These are phyloP conservation scores for Candida frijolesensis DNA, from an alignment of 1,139 yeast species.

Conservation along the genomic window DNA sequence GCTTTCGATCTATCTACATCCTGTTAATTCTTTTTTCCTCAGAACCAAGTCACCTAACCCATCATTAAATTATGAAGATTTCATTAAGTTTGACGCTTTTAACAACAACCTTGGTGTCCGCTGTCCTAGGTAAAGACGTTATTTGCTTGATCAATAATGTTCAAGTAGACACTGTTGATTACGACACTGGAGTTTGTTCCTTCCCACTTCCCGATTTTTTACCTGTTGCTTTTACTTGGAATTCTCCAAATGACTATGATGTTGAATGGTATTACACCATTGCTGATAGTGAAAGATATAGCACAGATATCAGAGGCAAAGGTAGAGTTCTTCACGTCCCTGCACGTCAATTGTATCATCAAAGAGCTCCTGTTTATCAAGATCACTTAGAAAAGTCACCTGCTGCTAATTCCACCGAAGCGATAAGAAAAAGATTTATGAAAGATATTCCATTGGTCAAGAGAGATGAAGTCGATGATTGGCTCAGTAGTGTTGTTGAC, in stretches of 20 bases:
- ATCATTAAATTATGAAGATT: neutral
- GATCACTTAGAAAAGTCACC: constrained; percentile 31
- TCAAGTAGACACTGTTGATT: constrained; percentile 35
- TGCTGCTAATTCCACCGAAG: constrained; percentile 41
- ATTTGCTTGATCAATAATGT: constrained; percentile 39
- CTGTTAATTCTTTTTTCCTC: neutral
- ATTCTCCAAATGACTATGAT: constrained; percentile 32
- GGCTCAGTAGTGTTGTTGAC: constrained; percentile 31
- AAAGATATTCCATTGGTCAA: constrained; percentile 13
- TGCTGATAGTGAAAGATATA: constrained; percentile 25
- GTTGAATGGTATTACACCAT: constrained; percentile 39
- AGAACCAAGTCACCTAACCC: neutral
- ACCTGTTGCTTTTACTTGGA: constrained; percentile 30
- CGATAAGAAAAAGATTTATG: constrained; percentile 42
- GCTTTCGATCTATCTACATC: neutral
- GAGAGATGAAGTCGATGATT: constrained; percentile 32
- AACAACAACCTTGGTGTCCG: constrained; percentile 21
- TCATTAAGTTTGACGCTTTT: constrained; percentile 7
- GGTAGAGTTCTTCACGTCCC: constrained; percentile 37
- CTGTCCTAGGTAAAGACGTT: constrained; percentile 31
- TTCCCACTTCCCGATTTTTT: constrained; percentile 32
- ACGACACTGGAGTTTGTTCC: constrained; percentile 42
- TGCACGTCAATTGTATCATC: constrained; percentile 29
- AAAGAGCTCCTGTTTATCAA: constrained; percentile 28
- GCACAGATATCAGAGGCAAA: constrained; percentile 36